Percentiles rank a stretch among this genome's conserved stretches.
Evolutionary conservation across 257 asterid species (phyloP).

Genomic region (Nemophila menziesii): DNA sequence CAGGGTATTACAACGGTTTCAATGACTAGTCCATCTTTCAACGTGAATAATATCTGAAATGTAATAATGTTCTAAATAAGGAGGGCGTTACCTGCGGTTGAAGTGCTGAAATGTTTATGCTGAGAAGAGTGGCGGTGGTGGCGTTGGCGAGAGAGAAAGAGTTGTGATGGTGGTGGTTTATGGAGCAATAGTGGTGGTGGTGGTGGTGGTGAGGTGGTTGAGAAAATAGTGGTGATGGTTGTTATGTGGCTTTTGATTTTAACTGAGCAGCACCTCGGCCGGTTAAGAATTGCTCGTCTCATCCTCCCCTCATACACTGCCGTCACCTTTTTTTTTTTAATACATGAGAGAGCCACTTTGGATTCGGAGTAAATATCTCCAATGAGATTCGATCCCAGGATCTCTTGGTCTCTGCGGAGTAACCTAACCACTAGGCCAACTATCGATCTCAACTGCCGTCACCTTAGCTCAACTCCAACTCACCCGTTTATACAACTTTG

Average conservation of each 20-base stretch:
- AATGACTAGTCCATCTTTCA: slow-evolving; percentile 77
- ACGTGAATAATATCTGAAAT: slow-evolving; percentile 74
- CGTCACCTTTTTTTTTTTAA: too few relatives aligned
- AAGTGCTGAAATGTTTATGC: not conserved
- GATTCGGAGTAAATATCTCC: too few relatives aligned
- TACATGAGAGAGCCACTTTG: too few relatives aligned
- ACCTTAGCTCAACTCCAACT: too few relatives aligned
- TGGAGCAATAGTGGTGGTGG: not conserved
- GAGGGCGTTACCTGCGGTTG: slow-evolving; percentile 6
- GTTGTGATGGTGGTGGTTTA: not conserved
- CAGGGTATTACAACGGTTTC: slow-evolving; percentile 96
- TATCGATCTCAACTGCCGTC: too few relatives aligned
- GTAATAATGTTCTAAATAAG: slow-evolving; percentile 5
- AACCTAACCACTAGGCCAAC: too few relatives aligned
- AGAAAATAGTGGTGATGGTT: not conserved
- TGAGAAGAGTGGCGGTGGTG: slow-evolving; percentile 1
- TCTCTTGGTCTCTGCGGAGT: too few relatives aligned
- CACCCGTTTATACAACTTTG: too few relatives aligned
- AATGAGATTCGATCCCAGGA: too few relatives aligned
- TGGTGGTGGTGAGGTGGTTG: too few relatives aligned
- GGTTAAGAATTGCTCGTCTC: not conserved
- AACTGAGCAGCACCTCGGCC: not conserved
- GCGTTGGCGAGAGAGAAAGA: not conserved
- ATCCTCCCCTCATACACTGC: too few relatives aligned
- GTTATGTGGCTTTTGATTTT: too few relatives aligned